phyloP scores from a whole-genome alignment of 768 basidiomycete species.

The Termitomyces eurrhizus region DNA sequence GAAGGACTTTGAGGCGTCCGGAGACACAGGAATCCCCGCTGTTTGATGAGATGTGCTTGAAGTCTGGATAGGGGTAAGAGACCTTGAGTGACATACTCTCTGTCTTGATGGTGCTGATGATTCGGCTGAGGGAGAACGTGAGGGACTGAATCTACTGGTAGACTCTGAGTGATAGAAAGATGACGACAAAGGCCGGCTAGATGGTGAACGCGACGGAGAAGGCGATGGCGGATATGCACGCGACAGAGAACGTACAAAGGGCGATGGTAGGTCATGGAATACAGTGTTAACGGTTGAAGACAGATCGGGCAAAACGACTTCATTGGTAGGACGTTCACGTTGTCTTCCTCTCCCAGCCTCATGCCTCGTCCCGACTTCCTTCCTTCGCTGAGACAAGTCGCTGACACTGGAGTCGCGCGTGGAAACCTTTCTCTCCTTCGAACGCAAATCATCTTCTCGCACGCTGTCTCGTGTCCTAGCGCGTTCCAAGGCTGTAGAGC shows the following conservation, averaged over 20 bases:
- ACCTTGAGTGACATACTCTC: slow-evolving; percentile 27
- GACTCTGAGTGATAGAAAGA: slow-evolving; percentile 17
- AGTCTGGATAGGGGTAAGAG: slow-evolving; percentile 36
- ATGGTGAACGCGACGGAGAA: slow-evolving; percentile 46
- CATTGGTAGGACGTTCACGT: slow-evolving; percentile 50
- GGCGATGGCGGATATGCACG: slow-evolving; percentile 53
- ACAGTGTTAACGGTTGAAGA: slow-evolving; percentile 22
- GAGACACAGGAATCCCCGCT: slow-evolving; percentile 26
- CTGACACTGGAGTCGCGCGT: slow-evolving; percentile 39
- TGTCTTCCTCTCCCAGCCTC: slow-evolving; percentile 56
- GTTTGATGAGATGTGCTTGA: slow-evolving; percentile 21
- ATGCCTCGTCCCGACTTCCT: slow-evolving; percentile 38
- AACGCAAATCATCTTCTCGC: slow-evolving; percentile 25
- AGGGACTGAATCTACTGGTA: slow-evolving; percentile 6
- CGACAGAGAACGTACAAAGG: slow-evolving; percentile 38
- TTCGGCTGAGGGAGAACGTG: slow-evolving; percentile 10
- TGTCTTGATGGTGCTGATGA: slow-evolving; percentile 20
- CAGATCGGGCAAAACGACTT: slow-evolving; percentile 28
- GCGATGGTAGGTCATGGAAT: slow-evolving; percentile 33
- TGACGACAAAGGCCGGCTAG: slow-evolving; percentile 25
- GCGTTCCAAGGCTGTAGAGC: slow-evolving; percentile 55
- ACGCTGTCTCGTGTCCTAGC: slow-evolving; percentile 47
- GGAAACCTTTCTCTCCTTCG: slow-evolving; percentile 33
- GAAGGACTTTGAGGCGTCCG: slow-evolving; percentile 29
- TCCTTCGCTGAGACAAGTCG: slow-evolving; percentile 57